Percentiles rank a stretch among this genome's conserved stretches.
Conservation (phyloP, 768 basidiomycete genomes). For the Kwoniella dejecticola region DNA sequence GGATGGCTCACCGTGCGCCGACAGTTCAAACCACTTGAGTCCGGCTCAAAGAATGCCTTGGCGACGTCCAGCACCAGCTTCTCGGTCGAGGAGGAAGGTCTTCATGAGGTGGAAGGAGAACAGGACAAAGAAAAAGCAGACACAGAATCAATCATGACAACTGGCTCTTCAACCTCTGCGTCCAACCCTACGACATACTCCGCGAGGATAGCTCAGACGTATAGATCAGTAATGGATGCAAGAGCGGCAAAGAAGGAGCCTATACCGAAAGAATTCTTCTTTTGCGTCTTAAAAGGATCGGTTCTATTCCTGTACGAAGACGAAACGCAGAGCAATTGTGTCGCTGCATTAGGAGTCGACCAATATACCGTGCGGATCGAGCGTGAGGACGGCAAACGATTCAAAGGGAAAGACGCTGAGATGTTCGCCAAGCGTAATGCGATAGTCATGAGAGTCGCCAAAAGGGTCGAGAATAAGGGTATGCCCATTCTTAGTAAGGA, state of each 20-base stretch:
- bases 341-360: slow-evolving; percentile 82
- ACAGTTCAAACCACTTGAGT: slow-evolving; percentile 27
- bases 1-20: slow-evolving; percentile 48
- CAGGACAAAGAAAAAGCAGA: slow-evolving; percentile 22
- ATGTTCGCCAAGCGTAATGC: slow-evolving; percentile 88
- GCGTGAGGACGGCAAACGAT: slow-evolving; percentile 62
- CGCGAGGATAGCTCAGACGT: slow-evolving; percentile 37
- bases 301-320: slow-evolving; percentile 93
- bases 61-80: slow-evolving; percentile 3
- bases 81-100: slow-evolving; percentile 5
- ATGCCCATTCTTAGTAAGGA: slow-evolving; percentile 39
- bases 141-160: slow-evolving; percentile 28
- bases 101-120: slow-evolving; percentile 18
- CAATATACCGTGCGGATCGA: slow-evolving; percentile 73
- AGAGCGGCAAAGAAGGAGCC: slow-evolving; percentile 25
- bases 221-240: slow-evolving; percentile 37
- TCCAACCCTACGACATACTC: slow-evolving; percentile 32
- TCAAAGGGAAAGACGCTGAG: slow-evolving; percentile 63
- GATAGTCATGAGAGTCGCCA: slow-evolving; percentile 58
- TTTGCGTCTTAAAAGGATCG: slow-evolving; percentile 84
- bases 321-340: slow-evolving; percentile 85
- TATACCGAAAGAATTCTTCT: slow-evolving; percentile 90
- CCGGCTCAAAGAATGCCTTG: slow-evolving; percentile 8
- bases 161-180: slow-evolving; percentile 46
- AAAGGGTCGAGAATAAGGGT: slow-evolving; percentile 26